These are phyloP conservation scores for Rutidosis leptorrhynchoides DNA, from an alignment of 129 eudicot species.

Conservation along the genomic window DNA sequence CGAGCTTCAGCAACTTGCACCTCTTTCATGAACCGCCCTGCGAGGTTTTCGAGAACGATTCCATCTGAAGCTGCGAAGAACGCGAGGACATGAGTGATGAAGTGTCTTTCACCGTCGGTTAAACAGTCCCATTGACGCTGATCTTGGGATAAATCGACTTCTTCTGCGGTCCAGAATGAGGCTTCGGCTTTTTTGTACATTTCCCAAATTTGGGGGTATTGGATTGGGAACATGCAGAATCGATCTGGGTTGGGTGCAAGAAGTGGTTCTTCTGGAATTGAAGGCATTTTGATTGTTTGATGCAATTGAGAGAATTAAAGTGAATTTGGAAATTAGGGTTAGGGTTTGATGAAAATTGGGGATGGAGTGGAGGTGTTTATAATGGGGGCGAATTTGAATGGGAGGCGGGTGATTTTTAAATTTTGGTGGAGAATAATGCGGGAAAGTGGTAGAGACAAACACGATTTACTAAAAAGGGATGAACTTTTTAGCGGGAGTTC, in stretches of 20 bases:
- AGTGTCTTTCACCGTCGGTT: constrained; percentile 55
- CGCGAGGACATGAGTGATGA: constrained; percentile 76
- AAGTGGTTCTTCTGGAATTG: constrained; percentile 66
- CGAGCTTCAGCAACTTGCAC: constrained; percentile 85
- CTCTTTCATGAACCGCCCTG: constrained; percentile 75
- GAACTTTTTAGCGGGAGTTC: neutral
- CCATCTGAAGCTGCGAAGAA: constrained; percentile 94
- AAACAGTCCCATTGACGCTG: constrained; percentile 60
- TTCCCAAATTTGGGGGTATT: constrained; percentile 82
- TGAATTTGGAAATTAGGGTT: neutral
- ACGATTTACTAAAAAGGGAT: neutral
- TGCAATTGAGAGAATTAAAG: neutral
- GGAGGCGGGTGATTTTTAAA: constrained; percentile 42
- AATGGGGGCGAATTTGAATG: constrained; percentile 19
- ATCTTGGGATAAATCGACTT: constrained; percentile 69
- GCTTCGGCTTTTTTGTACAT: constrained; percentile 93
- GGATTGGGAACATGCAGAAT: constrained; percentile 89
- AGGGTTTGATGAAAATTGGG: neutral
- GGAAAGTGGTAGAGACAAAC: constrained; percentile 11
- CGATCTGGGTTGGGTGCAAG: constrained; percentile 76
- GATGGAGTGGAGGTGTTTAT: constrained; percentile 7
- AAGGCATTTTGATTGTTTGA: constrained; percentile 41
- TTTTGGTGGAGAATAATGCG: constrained; percentile 38
- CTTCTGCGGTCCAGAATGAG: constrained; percentile 90
- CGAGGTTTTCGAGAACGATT: constrained; percentile 74